Evolutionary conservation across 2,329 filamentous ascomycete genomes (phyloP).

Genomic region (Penicillium digitatum): DNA sequence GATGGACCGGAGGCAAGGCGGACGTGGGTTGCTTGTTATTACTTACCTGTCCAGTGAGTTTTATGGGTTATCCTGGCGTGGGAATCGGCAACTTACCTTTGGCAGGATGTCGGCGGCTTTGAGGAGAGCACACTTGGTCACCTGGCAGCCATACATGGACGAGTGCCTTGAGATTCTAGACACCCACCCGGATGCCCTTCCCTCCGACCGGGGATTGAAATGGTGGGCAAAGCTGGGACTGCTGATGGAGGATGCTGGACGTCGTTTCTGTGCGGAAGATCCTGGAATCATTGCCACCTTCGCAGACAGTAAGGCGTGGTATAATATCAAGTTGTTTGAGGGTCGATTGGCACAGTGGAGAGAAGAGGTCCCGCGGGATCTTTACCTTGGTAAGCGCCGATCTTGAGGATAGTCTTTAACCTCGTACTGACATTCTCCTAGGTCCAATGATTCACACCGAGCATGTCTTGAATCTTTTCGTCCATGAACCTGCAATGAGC

Average conservation of each 20-base stretch:
- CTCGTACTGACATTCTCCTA: constrained; percentile 26
- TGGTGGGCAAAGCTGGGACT: constrained; percentile 58
- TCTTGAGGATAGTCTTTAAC: not conserved
- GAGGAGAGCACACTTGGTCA: constrained; percentile 55
- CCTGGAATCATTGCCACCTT: constrained; percentile 52
- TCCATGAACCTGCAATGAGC: constrained; percentile 72
- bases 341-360: constrained; percentile 60
- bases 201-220: constrained; percentile 54
- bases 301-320: constrained; percentile 60
- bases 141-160: constrained; percentile 61
- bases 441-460: constrained; percentile 63
- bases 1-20: constrained; percentile 56
- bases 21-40: constrained; percentile 60
- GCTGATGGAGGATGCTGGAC: constrained; percentile 65
- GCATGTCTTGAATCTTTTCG: constrained; percentile 64
- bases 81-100: constrained; percentile 1
- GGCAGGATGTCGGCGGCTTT: constrained; percentile 56
- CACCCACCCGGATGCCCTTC: constrained; percentile 53
- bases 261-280: constrained; percentile 66
- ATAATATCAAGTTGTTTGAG: constrained; percentile 62
- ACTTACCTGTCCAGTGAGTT: constrained; percentile 54
- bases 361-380: constrained; percentile 50
- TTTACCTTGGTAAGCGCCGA: constrained; percentile 54
- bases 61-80: not conserved
- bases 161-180: constrained; percentile 58